A percentile compares a stretch with the other conserved stretches of the same genome.
These are phyloP conservation scores for Miamiensis avidus DNA, from an alignment of 169 alveolate species.

Conservation along the genomic window DNA sequence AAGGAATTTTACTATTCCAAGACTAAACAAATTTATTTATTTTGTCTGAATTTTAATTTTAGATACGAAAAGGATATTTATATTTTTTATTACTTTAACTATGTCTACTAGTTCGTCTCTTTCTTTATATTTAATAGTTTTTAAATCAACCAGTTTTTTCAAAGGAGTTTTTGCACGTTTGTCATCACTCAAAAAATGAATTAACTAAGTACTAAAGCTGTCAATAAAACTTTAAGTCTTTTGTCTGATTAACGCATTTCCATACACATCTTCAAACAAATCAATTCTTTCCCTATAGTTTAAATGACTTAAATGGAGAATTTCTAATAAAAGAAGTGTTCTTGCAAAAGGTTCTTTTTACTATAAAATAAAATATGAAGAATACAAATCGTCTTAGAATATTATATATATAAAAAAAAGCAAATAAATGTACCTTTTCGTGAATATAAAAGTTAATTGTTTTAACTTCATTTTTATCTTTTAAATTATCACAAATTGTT, in stretches of 20 bases:
- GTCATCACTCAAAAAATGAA: conserved; percentile 33
- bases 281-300: conserved; percentile 44
- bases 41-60: too few species aligned
- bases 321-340: conserved; percentile 30
- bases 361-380: too few species aligned
- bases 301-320: conserved; percentile 17
- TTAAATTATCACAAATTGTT: conserved; percentile 31
- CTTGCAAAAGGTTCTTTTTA: conserved; percentile 35
- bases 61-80: too few species aligned
- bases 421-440: conserved; percentile 42
- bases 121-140: conserved; percentile 38
- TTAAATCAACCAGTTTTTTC: conserved; percentile 32
- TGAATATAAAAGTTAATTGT: conserved; percentile 36
- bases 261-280: conserved; percentile 43
- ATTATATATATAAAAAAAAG: too few species aligned
- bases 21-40: background rate
- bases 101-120: conserved; percentile 43
- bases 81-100: conserved; percentile 4
- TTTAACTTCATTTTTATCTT: conserved; percentile 16
- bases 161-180: conserved; percentile 32
- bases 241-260: conserved; percentile 42
- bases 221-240: conserved; percentile 26
- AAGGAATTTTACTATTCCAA: conserved; percentile 34
- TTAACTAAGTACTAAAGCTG: conserved; percentile 21
- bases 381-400: too few species aligned